Base-by-base conservation (phyloP, 495 filamentous ascomycete genomes). In the Daldinia grandis region DNA sequence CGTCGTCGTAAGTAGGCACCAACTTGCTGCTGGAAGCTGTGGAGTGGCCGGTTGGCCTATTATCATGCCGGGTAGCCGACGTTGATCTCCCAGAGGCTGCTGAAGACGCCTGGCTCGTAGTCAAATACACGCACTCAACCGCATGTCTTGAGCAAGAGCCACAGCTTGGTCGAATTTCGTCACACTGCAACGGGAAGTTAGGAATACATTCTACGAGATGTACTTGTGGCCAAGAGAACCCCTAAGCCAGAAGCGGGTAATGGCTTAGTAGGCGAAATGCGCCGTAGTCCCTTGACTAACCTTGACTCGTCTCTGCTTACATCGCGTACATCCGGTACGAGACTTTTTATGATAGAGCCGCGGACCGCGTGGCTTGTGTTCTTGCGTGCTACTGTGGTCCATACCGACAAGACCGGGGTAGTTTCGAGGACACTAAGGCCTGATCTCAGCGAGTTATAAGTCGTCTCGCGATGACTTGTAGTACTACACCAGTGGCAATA, bases 111-210 rank as follows among this genome's bases (percentile, higher is more conserved):
- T 51, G 59, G 24, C 38, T 60, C 60, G 64, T 21, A 47, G 42
- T 70, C 64, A 40, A 64, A 62, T 82, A 82, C 12, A 74, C 64
- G 51, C 80, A 82, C 31, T 76, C 63, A 2, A 82, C 78, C 49
- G 69, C 56, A 67, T 82, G 76, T 44, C 78, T 80, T 19, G 73
- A 77, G 68, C 80, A 82, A n/a, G 70, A 75, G 21, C 75, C 71
- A 35, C 80, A 81, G 27, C 71, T 74, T 2, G 80, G 80, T 24
- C 75, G 77, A 37, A 60, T 33, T 47, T 82, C 80, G 49, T 82
- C 78, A 71, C 80, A 82, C 80, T 82, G 42, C 17, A 62, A 57
- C 19, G 40, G 57, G 17, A 47, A 28, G 68, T 77, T 60, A 77
- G 76, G 64, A 61, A 42, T 27, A 28, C 19, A 15, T 35, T 50